These are phyloP conservation scores for Aspergillus caelatus DNA, from an alignment of 2,329 filamentous ascomycete species.

Conservation along the genomic window DNA sequence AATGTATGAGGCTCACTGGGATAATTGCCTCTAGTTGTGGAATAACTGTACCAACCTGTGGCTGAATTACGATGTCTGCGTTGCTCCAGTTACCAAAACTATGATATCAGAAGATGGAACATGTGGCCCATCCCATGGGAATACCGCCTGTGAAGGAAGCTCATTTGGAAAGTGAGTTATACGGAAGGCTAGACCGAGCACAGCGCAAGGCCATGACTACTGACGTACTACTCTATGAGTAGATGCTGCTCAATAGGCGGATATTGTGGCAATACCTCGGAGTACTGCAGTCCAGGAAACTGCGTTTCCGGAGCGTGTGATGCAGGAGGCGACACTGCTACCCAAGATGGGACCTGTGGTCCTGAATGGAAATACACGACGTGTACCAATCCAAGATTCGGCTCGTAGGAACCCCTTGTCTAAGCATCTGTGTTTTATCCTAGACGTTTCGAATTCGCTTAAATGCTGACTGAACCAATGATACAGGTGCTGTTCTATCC, in stretches of 20 bases:
- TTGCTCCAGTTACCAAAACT: constrained; percentile 7
- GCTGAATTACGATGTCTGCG: constrained; percentile 8
- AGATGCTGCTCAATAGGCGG: constrained; percentile 8
- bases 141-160: constrained; percentile 6
- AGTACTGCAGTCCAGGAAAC: constrained; percentile 7
- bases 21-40: background rate
- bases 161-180: constrained; percentile 11
- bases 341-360: constrained; percentile 4
- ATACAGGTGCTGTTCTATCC: constrained; percentile 14
- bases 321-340: background rate
- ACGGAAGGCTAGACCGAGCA: background rate
- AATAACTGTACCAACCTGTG: constrained; percentile 9
- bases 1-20: background rate
- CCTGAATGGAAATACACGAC: constrained; percentile 8
- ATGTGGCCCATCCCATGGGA: constrained; percentile 7
- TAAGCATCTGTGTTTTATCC: background rate
- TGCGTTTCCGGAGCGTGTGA: constrained; percentile 8
- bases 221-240: constrained; percentile 5
- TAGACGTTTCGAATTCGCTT: background rate
- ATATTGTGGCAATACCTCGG: background rate
- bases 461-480: background rate
- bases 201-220: background rate
- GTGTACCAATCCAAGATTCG: constrained; percentile 10
- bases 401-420: constrained; percentile 7
- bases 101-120: constrained; percentile 6